Percentiles rank a stretch among this genome's conserved stretches.
Evolutionary conservation across 2,329 filamentous ascomycete species (phyloP).

Genomic region (Colletotrichum navitas): DNA sequence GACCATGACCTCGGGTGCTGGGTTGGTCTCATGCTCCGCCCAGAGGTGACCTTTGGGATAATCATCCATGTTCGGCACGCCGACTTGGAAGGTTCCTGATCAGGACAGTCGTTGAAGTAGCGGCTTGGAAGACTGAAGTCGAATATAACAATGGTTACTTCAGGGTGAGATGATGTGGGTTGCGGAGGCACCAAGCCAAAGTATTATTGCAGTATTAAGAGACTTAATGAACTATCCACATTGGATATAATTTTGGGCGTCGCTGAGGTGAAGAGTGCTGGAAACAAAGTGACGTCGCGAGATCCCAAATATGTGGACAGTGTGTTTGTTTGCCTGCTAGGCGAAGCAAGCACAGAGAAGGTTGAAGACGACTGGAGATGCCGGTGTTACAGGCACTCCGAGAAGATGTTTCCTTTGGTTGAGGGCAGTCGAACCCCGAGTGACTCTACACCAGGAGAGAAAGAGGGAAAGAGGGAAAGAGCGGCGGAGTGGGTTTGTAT

Average conservation of each 20-base stretch:
- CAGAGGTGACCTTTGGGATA: background rate
- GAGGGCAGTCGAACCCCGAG: background rate
- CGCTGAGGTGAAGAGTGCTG: background rate
- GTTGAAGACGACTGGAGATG: background rate
- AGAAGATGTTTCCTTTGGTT: background rate
- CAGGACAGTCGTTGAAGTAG: background rate
- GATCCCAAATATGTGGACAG: background rate
- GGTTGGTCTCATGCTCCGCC: conserved; percentile 29
- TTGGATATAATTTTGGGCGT: no score
- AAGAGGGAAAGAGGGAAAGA: background rate
- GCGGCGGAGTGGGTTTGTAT: background rate
- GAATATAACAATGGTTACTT: background rate
- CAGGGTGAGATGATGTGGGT: background rate
- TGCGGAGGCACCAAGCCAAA: background rate
- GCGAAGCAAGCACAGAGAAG: background rate
- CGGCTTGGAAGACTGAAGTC: background rate
- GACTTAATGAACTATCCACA: background rate
- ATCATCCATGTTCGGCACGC: background rate
- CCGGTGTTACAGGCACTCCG: background rate
- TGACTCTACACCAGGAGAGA: background rate
- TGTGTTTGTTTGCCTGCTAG: background rate
- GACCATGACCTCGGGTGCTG: conserved; percentile 33
- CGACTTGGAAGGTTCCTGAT: background rate
- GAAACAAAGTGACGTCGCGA: background rate
- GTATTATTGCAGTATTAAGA: background rate